These are phyloP conservation scores for Sporothrix dimorphospora DNA, from an alignment of 2,329 filamentous ascomycete species.

Conservation along the genomic window DNA sequence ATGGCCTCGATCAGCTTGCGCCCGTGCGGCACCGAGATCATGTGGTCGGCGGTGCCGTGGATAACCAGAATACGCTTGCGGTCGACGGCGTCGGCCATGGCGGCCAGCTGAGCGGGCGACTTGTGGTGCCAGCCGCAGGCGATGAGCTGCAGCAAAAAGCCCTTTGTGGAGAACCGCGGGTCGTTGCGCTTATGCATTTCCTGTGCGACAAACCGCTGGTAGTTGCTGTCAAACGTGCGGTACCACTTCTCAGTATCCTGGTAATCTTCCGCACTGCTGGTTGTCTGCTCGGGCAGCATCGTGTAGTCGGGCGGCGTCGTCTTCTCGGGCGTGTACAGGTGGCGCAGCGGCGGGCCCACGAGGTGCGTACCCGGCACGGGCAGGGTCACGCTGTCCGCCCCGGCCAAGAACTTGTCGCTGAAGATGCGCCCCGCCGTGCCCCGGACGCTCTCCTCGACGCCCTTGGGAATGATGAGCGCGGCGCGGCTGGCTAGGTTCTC, in stretches of 20 bases:
- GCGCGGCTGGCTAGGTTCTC: conserved; percentile 65
- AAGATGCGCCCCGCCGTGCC: conserved; percentile 71
- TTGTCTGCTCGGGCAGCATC: neutral
- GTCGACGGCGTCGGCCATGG: conserved; percentile 70
- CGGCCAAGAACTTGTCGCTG: conserved; percentile 61
- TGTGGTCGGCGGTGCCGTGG: conserved; percentile 75
- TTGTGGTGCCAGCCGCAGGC: conserved; percentile 83
- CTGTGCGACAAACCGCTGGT: conserved; percentile 78
- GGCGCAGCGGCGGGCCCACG: conserved; percentile 31
- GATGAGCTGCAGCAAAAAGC: conserved; percentile 76
- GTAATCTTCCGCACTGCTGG: neutral
- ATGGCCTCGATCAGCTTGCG: conserved; percentile 68
- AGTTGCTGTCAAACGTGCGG: conserved; percentile 68
- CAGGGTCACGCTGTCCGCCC: conserved; percentile 61
- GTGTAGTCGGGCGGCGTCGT: conserved; percentile 12
- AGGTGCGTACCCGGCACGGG: conserved; percentile 40
- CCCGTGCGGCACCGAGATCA: conserved; percentile 75
- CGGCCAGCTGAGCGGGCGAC: conserved; percentile 64
- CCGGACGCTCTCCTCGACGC: conserved; percentile 66
- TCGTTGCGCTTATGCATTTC: conserved; percentile 74
- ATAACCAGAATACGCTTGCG: conserved; percentile 74
- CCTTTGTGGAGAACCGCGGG: conserved; percentile 63
- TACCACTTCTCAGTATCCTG: conserved; percentile 29
- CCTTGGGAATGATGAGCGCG: conserved; percentile 68
- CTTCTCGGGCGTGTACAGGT: neutral